Percentiles rank a stretch among this genome's conserved stretches.
These are phyloP conservation scores for Aspergillus sp. DNA, from an alignment of 2,329 filamentous ascomycete species.

Conservation along the genomic window DNA sequence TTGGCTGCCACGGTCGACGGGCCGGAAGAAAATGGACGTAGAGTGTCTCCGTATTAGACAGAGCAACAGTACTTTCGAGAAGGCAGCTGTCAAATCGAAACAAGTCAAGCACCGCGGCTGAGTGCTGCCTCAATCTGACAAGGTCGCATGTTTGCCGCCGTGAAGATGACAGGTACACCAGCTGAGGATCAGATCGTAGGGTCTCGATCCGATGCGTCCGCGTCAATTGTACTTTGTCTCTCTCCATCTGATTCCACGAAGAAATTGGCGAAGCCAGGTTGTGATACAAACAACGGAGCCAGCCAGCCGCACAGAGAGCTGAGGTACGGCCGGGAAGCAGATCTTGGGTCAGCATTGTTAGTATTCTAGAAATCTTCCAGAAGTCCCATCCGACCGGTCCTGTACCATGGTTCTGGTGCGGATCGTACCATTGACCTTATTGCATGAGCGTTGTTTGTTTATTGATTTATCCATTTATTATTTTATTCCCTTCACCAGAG, in stretches of 20 bases:
- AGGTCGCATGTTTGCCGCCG: neutral
- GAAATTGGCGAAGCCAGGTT: neutral
- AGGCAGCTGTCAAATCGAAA: neutral
- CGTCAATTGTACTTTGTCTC: neutral
- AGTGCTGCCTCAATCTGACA: neutral
- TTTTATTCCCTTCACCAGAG: neutral
- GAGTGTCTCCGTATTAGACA: neutral
- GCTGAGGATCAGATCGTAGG: neutral
- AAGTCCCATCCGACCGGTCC: slow-evolving; percentile 3
- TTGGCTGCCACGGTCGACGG: neutral
- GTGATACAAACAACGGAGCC: too few relatives aligned
- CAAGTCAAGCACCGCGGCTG: neutral
- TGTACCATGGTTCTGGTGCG: slow-evolving; percentile 5
- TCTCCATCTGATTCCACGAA: neutral
- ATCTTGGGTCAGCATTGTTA: neutral
- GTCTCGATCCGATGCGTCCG: neutral
- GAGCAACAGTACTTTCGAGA: neutral
- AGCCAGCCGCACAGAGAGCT: neutral
- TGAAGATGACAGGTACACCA: neutral
- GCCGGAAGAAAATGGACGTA: neutral
- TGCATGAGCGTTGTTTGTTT: neutral
- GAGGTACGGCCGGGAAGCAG: neutral
- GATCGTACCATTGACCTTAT: slow-evolving; percentile 3
- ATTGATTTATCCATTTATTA: neutral
- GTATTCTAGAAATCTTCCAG: slow-evolving; percentile 3